A percentile compares a stretch with the other conserved stretches of the same genome.
Evolutionary conservation across 2,329 filamentous ascomycete genomes (phyloP).

Genomic region (Trichoderma arundinaceum): DNA sequence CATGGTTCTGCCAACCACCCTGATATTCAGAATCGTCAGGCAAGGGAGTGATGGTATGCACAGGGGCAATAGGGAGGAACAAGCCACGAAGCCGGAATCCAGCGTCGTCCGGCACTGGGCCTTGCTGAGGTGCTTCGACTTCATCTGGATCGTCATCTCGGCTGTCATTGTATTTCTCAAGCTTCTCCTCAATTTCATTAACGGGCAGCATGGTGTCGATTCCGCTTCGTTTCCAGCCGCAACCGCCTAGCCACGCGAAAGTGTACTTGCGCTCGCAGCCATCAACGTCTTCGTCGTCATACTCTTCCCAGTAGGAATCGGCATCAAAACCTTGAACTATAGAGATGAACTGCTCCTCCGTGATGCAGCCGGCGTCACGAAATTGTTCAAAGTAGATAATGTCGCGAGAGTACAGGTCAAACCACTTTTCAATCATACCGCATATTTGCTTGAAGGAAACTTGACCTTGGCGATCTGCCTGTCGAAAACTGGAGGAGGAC

Average conservation of each 20-base stretch:
- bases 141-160: neutral
- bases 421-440: conserved; percentile 23
- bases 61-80: conserved; percentile 18
- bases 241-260: too few relatives aligned
- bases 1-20: conserved; percentile 33
- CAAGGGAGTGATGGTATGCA: conserved; percentile 1
- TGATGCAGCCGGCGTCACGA: conserved; percentile 62
- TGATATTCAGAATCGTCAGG: neutral
- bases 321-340: conserved; percentile 55
- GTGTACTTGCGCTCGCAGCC: too few relatives aligned
- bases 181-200: neutral
- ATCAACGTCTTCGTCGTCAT: neutral
- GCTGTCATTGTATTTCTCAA: neutral
- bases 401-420: conserved; percentile 43
- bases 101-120: conserved; percentile 9
- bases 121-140: neutral
- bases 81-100: conserved; percentile 1
- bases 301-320: conserved; percentile 35
- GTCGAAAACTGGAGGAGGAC: conserved; percentile 34
- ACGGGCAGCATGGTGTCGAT: neutral
- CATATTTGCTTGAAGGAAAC: conserved; percentile 30
- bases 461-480: conserved; percentile 26
- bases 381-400: conserved; percentile 63
- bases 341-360: conserved; percentile 65
- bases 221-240: neutral